Conservation (phyloP, 208 protist species). For the Leishmania martiniquensis region DNA sequence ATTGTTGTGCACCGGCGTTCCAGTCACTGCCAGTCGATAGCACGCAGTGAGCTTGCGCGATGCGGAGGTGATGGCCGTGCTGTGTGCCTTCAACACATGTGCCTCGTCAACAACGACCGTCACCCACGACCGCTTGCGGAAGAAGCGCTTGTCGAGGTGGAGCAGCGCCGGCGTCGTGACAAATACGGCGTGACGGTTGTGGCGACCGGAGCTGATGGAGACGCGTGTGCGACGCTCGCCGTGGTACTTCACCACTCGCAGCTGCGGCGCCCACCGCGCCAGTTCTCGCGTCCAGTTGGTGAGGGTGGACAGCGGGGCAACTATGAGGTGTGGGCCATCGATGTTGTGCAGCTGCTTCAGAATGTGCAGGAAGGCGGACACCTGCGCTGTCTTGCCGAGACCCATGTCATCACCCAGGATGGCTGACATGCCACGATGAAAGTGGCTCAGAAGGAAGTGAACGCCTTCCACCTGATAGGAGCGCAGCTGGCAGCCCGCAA, state of each 20-base stretch:
- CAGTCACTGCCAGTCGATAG: conserved; percentile 90
- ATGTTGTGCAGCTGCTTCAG: conserved; percentile 69
- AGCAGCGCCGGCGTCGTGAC: conserved; percentile 97
- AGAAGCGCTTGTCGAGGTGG: conserved; percentile 73
- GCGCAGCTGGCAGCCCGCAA: conserved; percentile 74
- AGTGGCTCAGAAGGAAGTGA: conserved; percentile 93
- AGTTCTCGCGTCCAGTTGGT: conserved; percentile 94
- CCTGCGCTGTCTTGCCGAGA: conserved; percentile 98
- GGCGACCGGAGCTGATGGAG: conserved; percentile 30
- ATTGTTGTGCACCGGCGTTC: conserved; percentile 98
- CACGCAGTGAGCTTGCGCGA: conserved; percentile 81
- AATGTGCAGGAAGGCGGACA: conserved; percentile 89
- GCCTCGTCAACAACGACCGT: conserved; percentile 97
- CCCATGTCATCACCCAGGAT: conserved; percentile 98
- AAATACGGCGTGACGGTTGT: conserved; percentile 88
- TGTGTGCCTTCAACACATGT: conserved; percentile 94
- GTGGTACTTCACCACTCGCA: conserved; percentile 94
- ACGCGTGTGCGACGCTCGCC: conserved; percentile 64
- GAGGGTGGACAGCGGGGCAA: conserved; percentile 96
- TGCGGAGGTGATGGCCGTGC: conserved; percentile 59
- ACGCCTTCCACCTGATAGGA: conserved; percentile 97
- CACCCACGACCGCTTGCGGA: conserved; percentile 92
- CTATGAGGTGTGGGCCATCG: conserved; percentile 95
- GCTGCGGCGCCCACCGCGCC: conserved; percentile 86
- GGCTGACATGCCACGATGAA: conserved; percentile 83